Percentiles rank a stretch among this genome's conserved stretches.
Evolutionary conservation across 2,329 filamentous ascomycete genomes (phyloP).

Genomic region (Drechslerella dactyloides): DNA sequence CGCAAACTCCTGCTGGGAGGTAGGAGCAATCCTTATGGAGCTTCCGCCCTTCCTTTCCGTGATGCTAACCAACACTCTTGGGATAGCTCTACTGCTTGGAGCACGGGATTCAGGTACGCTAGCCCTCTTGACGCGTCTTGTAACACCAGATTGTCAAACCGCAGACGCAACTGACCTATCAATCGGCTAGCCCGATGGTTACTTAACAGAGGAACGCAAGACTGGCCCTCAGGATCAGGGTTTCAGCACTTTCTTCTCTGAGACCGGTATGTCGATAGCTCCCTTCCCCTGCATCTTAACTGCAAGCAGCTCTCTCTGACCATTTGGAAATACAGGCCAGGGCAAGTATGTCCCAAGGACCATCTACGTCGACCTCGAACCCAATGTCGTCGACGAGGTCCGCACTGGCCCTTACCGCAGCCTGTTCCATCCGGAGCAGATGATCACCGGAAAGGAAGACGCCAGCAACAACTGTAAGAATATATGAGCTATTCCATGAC

Average conservation of each 20-base stretch:
- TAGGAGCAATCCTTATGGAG: constrained; percentile 64
- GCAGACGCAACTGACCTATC: constrained; percentile 13
- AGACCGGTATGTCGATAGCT: constrained; percentile 76
- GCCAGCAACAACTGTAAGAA: constrained; percentile 88
- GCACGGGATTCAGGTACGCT: constrained; percentile 94
- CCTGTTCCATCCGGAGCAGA: constrained; percentile 98
- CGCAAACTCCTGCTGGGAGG: constrained; percentile 99
- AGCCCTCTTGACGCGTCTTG: constrained; percentile 42
- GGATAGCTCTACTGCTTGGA: constrained; percentile 97
- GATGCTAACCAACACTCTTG: constrained; percentile 57
- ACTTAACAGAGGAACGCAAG: constrained; percentile 98
- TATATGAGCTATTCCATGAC: background rate
- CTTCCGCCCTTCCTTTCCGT: constrained; percentile 55
- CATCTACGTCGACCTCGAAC: constrained; percentile 99
- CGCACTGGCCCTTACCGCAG: constrained; percentile 94
- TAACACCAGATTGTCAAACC: constrained; percentile 13
- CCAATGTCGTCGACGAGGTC: constrained; percentile 99
- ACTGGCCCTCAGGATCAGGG: constrained; percentile 89
- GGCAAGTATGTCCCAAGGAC: constrained; percentile 99
- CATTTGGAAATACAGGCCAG: constrained; percentile 69
- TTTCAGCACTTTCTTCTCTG: constrained; percentile 99
- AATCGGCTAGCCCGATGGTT: constrained; percentile 83
- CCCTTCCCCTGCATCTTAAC: constrained; percentile 35
- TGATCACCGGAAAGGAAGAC: constrained; percentile 99
- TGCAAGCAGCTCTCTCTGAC: constrained; percentile 7